Base-by-base conservation (phyloP, 2,329 filamentous ascomycete species). In the Penicillium sp. region DNA sequence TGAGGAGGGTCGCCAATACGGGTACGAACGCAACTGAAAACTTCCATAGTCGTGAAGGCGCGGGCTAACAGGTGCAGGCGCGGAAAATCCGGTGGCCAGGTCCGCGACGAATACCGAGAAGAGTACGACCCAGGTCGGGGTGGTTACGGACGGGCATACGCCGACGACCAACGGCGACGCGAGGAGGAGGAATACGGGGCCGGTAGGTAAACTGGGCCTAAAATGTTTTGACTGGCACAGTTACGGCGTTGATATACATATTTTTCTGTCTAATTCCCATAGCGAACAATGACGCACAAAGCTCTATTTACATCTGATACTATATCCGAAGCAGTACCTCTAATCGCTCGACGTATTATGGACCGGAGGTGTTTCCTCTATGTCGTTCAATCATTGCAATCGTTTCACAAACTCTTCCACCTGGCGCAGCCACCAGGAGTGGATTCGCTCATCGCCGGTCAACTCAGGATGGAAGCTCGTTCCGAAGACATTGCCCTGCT, bases 401-500 rank as follows among this genome's bases (percentile, higher is more conserved):
- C 67, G 70, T 46, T 69, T 68, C 60, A 79, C 71, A 35, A 78
- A 79, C 50, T 80, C 73, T 54, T 84, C 71, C 35, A 92, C 90
- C 77, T 94, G 87, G 69, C 85, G 81, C 73, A 99, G 73, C 95
- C 95, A 99, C 95, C 95, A 98, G 5, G 87, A 84, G 77, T 99
- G 95, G 72, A 98, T 96, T 60, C 95, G 86, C 60, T 88, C 82
- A 79, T 99, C 95, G 7, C 88, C 86, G 0, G 94, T 98, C 76
- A 99, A 77, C 77, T 99, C 95, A 0, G 95, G 95, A 71, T 98
- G 95, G 74, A 98, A 99, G 72, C 93, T 97, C 3, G 91, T 97
- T 4, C 93, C 95, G 70, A 98, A 90, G 0, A 97, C 90, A 76
- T 97, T 97, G 0, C 90, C 92, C 79, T 98, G 93, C 66, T 86